phyloP scores from a whole-genome alignment of 1,284 basidiomycete species.

The Cutaneotrichosporon daszewskae region DNA sequence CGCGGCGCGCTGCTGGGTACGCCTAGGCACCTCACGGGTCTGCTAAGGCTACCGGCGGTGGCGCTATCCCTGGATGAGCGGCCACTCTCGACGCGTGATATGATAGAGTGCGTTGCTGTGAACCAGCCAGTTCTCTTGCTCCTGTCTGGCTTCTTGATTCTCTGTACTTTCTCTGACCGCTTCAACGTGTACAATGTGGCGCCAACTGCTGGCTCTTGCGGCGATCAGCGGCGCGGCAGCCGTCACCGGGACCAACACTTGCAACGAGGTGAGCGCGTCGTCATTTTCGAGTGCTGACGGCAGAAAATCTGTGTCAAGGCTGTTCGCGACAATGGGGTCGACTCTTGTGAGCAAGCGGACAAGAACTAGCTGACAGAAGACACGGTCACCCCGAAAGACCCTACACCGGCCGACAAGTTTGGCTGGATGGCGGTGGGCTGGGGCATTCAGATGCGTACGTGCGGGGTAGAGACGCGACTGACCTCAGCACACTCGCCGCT shows the following conservation, averaged over 20 bases:
- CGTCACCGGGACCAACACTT: slow-evolving; percentile 1
- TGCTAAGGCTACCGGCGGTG: no score
- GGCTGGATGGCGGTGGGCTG: slow-evolving; percentile 13
- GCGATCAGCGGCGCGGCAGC: neutral
- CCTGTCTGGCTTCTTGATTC: no score
- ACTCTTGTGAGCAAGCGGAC: slow-evolving; percentile 4
- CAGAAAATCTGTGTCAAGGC: slow-evolving; percentile 9
- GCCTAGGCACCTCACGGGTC: no score
- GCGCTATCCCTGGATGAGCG: no score
- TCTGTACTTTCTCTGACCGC: no score
- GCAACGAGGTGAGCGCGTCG: neutral
- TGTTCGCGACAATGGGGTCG: slow-evolving; percentile 1
- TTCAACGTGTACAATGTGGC: slow-evolving; percentile 1
- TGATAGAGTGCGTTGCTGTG: neutral
- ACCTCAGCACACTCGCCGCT: slow-evolving; percentile 51
- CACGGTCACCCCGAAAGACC: neutral
- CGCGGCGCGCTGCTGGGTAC: no score
- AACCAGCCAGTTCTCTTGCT: no score
- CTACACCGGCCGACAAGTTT: slow-evolving; percentile 2
- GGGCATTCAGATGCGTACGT: slow-evolving; percentile 15
- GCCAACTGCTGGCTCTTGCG: neutral
- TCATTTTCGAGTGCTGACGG: neutral
- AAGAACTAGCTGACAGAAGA: neutral
- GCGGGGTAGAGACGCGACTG: neutral
- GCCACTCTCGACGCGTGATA: no score